phyloP scores from a whole-genome alignment of 2,329 filamentous ascomycete genomes.

The Colletotrichum melonis region DNA sequence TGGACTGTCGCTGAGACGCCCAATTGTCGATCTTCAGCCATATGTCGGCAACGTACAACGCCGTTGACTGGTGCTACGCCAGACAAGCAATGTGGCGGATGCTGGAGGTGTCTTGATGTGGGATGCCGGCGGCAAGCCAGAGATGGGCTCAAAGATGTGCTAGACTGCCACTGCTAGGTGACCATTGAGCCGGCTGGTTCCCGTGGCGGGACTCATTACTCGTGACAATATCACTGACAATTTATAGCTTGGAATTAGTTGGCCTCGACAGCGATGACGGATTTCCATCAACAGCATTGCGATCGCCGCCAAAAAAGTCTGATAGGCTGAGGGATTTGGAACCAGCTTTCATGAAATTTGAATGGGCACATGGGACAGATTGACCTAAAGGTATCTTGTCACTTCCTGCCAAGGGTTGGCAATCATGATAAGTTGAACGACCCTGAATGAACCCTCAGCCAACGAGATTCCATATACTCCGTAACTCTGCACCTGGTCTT shows the following conservation, averaged over 20 bases:
- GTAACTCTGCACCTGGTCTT: background rate
- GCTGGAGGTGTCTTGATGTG: background rate
- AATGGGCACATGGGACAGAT: too few relatives aligned
- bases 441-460: background rate
- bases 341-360: background rate
- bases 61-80: background rate
- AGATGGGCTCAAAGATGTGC: background rate
- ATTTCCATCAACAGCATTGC: background rate
- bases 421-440: background rate
- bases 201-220: constrained; percentile 6
- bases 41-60: background rate
- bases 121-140: background rate
- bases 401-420: background rate
- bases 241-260: background rate
- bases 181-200: constrained; percentile 10
- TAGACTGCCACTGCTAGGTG: background rate
- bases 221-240: background rate
- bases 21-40: background rate
- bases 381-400: background rate
- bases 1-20: background rate
- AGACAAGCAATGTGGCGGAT: background rate
- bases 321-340: background rate
- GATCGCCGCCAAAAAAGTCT: background rate
- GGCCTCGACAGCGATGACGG: constrained; percentile 1
- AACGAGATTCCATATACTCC: background rate